These are phyloP conservation scores for Coemansia asiatica DNA, from an alignment of 192 early-diverging fungal species.

Conservation along the genomic window DNA sequence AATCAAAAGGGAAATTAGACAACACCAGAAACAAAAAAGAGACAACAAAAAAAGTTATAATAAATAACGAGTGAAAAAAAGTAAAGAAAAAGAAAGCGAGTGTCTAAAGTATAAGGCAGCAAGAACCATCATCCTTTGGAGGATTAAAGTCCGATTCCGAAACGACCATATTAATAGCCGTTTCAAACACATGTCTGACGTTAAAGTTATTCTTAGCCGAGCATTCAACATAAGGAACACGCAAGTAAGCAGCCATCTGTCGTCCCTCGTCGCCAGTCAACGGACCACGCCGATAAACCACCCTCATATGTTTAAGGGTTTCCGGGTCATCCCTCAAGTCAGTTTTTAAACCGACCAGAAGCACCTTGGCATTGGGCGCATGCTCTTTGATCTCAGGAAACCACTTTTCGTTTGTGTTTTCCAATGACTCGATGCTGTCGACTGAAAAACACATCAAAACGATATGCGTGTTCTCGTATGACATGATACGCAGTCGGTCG, in stretches of 20 bases:
- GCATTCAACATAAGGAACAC: slow-evolving; percentile 44
- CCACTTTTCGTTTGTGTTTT: slow-evolving; percentile 67
- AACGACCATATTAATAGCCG: slow-evolving; percentile 55
- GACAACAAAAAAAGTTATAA: slow-evolving; percentile 1
- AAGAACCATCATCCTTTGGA: background rate
- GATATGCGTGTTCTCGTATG: slow-evolving; percentile 90
- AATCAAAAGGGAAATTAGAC: slow-evolving; percentile 5
- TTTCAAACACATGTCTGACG: slow-evolving; percentile 54
- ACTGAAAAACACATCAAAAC: slow-evolving; percentile 93
- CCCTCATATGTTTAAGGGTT: slow-evolving; percentile 54
- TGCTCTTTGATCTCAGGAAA: slow-evolving; percentile 32
- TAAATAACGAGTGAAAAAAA: slow-evolving; percentile 4
- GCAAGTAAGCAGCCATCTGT: slow-evolving; percentile 64
- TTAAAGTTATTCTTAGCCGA: slow-evolving; percentile 24
- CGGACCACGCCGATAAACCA: slow-evolving; percentile 24
- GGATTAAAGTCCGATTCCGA: slow-evolving; percentile 12
- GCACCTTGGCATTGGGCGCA: slow-evolving; percentile 18
- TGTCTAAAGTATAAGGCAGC: slow-evolving; percentile 30
- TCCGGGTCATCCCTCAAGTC: slow-evolving; percentile 41
- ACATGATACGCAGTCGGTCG: slow-evolving; percentile 88
- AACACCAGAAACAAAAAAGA: background rate
- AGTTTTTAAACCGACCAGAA: slow-evolving; percentile 49
- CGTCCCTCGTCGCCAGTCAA: slow-evolving; percentile 57
- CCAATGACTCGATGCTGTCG: slow-evolving; percentile 76
- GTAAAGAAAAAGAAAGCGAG: background rate